These are phyloP conservation scores for Flaveria robusta DNA, from an alignment of 129 eudicot species.

Conservation along the genomic window DNA sequence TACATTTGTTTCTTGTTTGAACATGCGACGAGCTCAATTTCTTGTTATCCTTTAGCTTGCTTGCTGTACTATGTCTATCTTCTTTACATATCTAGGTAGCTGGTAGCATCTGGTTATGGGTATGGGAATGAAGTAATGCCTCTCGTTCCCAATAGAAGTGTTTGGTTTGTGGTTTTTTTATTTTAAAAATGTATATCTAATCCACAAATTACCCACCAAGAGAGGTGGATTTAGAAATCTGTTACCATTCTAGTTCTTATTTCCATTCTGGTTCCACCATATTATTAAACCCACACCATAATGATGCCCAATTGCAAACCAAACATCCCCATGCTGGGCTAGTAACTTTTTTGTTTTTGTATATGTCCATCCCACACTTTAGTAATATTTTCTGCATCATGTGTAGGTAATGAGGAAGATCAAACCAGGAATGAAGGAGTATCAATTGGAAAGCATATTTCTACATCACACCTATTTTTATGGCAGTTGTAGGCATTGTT, in stretches of 20 bases:
- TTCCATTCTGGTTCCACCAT: neutral
- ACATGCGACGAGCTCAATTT: neutral
- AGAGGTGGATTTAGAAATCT: constrained; percentile 7
- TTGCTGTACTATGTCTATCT: neutral
- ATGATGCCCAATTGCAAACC: neutral
- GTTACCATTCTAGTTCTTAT: neutral
- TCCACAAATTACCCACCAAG: constrained; percentile 4
- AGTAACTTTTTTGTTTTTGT: constrained; percentile 11
- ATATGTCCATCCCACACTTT: constrained; percentile 19
- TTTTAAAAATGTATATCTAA: neutral
- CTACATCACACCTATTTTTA: constrained; percentile 88
- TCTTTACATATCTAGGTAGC: neutral
- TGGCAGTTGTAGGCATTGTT: constrained; percentile 98
- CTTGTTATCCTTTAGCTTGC: neutral
- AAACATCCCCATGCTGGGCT: neutral
- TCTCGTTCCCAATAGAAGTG: neutral
- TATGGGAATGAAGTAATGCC: neutral
- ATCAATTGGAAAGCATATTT: constrained; percentile 92
- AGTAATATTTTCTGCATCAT: constrained; percentile 29
- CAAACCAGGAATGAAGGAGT: constrained; percentile 81
- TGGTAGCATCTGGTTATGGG: neutral
- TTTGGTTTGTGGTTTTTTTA: neutral
- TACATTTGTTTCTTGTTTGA: neutral
- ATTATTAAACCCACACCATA: constrained; percentile 1
- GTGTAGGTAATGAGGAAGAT: constrained; percentile 82